These are phyloP conservation scores for Aureobasidium sp. DNA, from an alignment of 2,329 filamentous ascomycete genomes.

Conservation along the genomic window DNA sequence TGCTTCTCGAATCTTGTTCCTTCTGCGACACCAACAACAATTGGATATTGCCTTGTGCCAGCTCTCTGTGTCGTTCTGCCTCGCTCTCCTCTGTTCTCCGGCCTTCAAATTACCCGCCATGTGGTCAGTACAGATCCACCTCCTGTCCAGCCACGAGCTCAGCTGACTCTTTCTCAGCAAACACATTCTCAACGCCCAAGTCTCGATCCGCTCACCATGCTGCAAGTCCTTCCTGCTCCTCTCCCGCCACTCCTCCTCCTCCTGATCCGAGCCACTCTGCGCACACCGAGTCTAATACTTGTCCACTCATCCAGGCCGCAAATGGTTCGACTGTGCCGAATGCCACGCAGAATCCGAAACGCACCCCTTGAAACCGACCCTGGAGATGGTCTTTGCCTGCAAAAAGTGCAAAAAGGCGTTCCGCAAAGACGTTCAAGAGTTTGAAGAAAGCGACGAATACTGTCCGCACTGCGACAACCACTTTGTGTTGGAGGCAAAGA, in stretches of 20 bases:
- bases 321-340: slow-evolving; percentile 98
- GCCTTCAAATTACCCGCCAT: slow-evolving; percentile 19
- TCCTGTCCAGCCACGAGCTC: neutral
- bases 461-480: slow-evolving; percentile 99
- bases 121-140: slow-evolving; percentile 22
- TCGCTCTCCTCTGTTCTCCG: neutral
- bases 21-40: no score
- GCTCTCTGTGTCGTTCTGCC: no score
- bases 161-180: slow-evolving; percentile 56
- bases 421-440: slow-evolving; percentile 84
- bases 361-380: slow-evolving; percentile 65
- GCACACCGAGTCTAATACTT: slow-evolving; percentile 17
- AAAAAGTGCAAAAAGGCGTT: slow-evolving; percentile 99
- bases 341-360: slow-evolving; percentile 76
- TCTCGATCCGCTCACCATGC: slow-evolving; percentile 90
- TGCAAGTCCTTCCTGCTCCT: slow-evolving; percentile 61
- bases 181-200: slow-evolving; percentile 96
- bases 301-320: slow-evolving; percentile 54
- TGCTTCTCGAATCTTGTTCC: no score
- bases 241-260: neutral
- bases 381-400: slow-evolving; percentile 92
- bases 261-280: no score
- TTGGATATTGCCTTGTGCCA: no score
- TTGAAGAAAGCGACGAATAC: slow-evolving; percentile 96
- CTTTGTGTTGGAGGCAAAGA: slow-evolving; percentile 83